A percentile compares a stretch with the other conserved stretches of the same genome.
Conservation (phyloP, 169 alveolate genomes). For the Cryptosporidium canis region DNA sequence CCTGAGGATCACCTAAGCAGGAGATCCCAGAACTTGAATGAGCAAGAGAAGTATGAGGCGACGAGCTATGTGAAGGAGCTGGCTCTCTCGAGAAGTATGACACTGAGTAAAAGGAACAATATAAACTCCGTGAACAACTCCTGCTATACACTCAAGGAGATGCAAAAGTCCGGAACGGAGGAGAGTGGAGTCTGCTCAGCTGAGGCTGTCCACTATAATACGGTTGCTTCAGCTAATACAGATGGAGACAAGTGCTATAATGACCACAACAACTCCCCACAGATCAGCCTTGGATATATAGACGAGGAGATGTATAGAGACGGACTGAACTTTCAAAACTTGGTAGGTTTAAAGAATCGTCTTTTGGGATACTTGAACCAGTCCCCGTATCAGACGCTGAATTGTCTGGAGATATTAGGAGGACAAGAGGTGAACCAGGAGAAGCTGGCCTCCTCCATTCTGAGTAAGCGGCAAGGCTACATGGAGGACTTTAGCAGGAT, state of each 20-base stretch:
- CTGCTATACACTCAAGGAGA: not conserved
- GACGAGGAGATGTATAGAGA: slow-evolving; percentile 58
- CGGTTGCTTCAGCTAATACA: not conserved
- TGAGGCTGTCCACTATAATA: slow-evolving; percentile 13
- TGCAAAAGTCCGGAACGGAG: not conserved
- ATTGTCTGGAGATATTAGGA: not conserved
- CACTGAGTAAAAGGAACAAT: not conserved
- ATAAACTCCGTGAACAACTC: slow-evolving; percentile 18
- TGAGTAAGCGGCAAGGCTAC: slow-evolving; percentile 28
- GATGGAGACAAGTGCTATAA: not conserved
- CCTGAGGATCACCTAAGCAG: not conserved
- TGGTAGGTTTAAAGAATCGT: slow-evolving; percentile 18
- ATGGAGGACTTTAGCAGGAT: not conserved
- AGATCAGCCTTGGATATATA: slow-evolving; percentile 1
- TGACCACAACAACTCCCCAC: not conserved
- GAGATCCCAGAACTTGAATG: not conserved
- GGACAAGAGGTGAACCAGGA: not conserved
- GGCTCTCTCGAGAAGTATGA: not conserved
- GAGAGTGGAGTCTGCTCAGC: not conserved
- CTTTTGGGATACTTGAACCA: not conserved
- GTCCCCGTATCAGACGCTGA: slow-evolving; percentile 24
- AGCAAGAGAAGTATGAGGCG: not conserved
- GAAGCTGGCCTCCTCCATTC: not conserved
- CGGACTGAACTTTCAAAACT: slow-evolving; percentile 34
- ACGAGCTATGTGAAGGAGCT: not conserved